These are phyloP conservation scores for Torrubiellomyces zombiae DNA, from an alignment of 2,329 filamentous ascomycete genomes.

Conservation along the genomic window DNA sequence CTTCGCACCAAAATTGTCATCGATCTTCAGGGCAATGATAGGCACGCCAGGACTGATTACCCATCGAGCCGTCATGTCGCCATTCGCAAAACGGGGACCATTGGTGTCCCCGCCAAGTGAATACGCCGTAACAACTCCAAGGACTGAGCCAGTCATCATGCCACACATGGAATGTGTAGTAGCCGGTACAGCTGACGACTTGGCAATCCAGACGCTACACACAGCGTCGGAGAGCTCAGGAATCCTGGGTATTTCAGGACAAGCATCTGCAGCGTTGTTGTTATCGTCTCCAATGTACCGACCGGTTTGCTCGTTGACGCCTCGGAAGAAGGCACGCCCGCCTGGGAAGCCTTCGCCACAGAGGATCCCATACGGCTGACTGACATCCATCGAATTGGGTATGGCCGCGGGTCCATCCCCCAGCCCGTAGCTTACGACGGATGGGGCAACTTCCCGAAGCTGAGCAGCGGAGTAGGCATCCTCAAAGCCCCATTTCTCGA, in stretches of 20 bases:
- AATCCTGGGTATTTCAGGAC: constrained; percentile 61
- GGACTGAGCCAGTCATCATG: constrained; percentile 67
- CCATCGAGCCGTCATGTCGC: constrained; percentile 79
- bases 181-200: constrained; percentile 53
- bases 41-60: constrained; percentile 83
- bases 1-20: constrained; percentile 62
- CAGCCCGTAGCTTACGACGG: constrained; percentile 59
- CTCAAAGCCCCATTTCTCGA: constrained; percentile 67
- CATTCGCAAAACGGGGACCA: constrained; percentile 47
- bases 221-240: constrained; percentile 54
- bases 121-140: constrained; percentile 70
- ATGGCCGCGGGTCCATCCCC: constrained; percentile 63
- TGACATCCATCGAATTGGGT: constrained; percentile 83
- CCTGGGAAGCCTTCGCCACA: constrained; percentile 77
- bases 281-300: constrained; percentile 52
- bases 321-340: constrained; percentile 64
- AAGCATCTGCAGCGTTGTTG: constrained; percentile 41
- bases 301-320: constrained; percentile 56
- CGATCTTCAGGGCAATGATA: constrained; percentile 67
- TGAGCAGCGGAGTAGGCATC: constrained; percentile 62
- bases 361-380: constrained; percentile 67
- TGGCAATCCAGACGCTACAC: constrained; percentile 78
- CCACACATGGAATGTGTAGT: constrained; percentile 65
- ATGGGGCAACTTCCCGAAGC: constrained; percentile 60
- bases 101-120: constrained; percentile 46